Base-by-base conservation (phyloP, 2,329 filamentous ascomycete species). In the Pestalotiopsis sp. region DNA sequence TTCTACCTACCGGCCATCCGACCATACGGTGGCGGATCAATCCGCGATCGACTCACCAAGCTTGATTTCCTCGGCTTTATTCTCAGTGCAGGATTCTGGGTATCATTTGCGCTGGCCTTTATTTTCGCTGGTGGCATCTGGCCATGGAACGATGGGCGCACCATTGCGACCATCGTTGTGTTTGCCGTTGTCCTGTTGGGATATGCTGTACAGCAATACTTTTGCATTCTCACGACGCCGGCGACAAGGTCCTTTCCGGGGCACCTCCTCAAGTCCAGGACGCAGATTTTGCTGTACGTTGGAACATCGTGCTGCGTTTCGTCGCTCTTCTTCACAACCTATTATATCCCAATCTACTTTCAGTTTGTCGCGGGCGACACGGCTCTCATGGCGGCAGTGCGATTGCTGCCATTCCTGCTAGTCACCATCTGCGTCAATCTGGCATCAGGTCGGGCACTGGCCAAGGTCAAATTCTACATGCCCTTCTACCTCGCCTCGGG, bases 301-400 rank as follows among this genome's bases (percentile, higher is more conserved):
- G 72, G 76, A 5, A 82, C 78, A 23, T 73, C 72, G 13, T 71
- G 64, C 4, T 67, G 67, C 17, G 71, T 71, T n/a, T 70, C 73
- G 14, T 70, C 71, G 7, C 67, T 69, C 52, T 79, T 78, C 60
- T 71, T 80, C 9, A 63, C 72, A 14, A 74, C 83, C 25, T 88
- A 86, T 74, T 87, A 83, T 73, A 81, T 87, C n/a, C 86, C 86
- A 0, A 73, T 88, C 1, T 86, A 81, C 74, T 88, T 87, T 74
- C 82, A 85, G 70, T 87, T 87, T 72, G 78, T 78, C 0, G 76
- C 76, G 5, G 1, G 79, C 4, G 84, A 85, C 57, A 75, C 71
- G 0, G 77, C 83, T 0, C 72, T 85, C 2, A 69, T 80, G 14
- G 79, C 83, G 11, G 82, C 78, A 58, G 79, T 83, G 0, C 81